Conservation (phyloP, 768 basidiomycete species). For the Neoboletus brunneissimus region DNA sequence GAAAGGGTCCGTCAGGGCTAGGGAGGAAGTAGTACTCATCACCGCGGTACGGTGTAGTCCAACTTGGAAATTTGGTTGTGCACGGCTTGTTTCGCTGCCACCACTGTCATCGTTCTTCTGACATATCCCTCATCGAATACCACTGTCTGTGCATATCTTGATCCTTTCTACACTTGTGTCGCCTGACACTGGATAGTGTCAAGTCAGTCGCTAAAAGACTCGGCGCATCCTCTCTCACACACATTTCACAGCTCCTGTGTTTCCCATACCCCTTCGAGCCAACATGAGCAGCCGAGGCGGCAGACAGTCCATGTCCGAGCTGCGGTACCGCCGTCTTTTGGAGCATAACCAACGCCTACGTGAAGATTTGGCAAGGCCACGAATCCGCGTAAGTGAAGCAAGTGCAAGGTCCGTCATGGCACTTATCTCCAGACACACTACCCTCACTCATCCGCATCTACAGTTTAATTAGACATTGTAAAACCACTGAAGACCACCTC, state of each 20-base stretch:
- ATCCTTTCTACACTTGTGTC: background rate
- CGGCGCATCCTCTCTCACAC: background rate
- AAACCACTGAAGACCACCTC: slow-evolving; percentile 68
- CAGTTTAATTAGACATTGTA: slow-evolving; percentile 74
- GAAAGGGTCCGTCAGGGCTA: slow-evolving; percentile 9
- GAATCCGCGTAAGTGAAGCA: slow-evolving; percentile 73
- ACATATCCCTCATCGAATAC: slow-evolving; percentile 5
- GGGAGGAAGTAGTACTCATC: background rate
- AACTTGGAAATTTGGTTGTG: slow-evolving; percentile 1
- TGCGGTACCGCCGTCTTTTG: slow-evolving; percentile 72
- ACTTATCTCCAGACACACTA: background rate
- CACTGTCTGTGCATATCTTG: background rate
- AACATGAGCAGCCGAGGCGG: slow-evolving; percentile 63
- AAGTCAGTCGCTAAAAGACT: slow-evolving; percentile 5
- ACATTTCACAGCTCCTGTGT: background rate
- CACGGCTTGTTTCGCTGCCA: slow-evolving; percentile 10
- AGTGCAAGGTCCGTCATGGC: slow-evolving; percentile 50
- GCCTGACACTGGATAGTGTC: background rate
- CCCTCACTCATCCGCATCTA: slow-evolving; percentile 3
- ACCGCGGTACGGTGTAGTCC: background rate
- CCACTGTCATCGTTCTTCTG: slow-evolving; percentile 3
- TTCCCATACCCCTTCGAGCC: slow-evolving; percentile 3
- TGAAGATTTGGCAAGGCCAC: slow-evolving; percentile 70
- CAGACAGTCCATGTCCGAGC: slow-evolving; percentile 73
- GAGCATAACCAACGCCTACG: slow-evolving; percentile 73